Evolutionary conservation across 805 yeast species (phyloP).

Genomic region (Candida ulmi): DNA sequence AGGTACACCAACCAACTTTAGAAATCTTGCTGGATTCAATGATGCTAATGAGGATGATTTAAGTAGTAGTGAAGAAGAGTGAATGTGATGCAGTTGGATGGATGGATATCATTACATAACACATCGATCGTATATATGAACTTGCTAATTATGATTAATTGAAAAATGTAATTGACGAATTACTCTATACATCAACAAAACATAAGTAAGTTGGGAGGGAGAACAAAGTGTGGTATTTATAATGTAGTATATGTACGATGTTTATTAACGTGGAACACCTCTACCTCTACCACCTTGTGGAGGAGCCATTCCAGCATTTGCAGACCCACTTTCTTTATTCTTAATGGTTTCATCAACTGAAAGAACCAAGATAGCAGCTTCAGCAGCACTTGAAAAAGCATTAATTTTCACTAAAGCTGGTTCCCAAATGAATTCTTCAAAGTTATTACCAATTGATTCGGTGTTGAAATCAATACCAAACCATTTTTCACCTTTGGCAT

Average conservation of each 20-base stretch:
- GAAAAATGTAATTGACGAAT: no score
- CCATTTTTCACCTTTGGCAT: slow-evolving; percentile 90
- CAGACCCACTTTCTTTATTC: slow-evolving; percentile 58
- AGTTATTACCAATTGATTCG: slow-evolving; percentile 78
- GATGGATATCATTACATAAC: no score
- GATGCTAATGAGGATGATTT: slow-evolving; percentile 18
- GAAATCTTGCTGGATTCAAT: slow-evolving; percentile 18
- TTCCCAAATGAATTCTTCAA: slow-evolving; percentile 92
- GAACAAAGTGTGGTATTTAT: slow-evolving; percentile 4
- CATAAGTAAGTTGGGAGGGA: neutral
- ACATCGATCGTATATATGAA: neutral
- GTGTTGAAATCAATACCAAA: slow-evolving; percentile 87
- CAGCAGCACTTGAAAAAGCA: slow-evolving; percentile 94
- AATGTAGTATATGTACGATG: no score
- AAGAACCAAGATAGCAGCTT: slow-evolving; percentile 88
- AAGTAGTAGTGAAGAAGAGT: slow-evolving; percentile 24
- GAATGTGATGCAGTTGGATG: neutral
- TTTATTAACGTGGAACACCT: slow-evolving; percentile 51
- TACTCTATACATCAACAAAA: neutral
- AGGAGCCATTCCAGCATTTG: slow-evolving; percentile 43
- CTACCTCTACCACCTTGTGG: slow-evolving; percentile 64
- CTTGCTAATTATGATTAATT: no score
- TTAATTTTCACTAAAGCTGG: slow-evolving; percentile 91
- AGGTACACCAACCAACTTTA: slow-evolving; percentile 18
- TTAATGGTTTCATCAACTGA: slow-evolving; percentile 95